Conservation (phyloP, 257 asterid genomes). For the Solanum bulbocastanum region DNA sequence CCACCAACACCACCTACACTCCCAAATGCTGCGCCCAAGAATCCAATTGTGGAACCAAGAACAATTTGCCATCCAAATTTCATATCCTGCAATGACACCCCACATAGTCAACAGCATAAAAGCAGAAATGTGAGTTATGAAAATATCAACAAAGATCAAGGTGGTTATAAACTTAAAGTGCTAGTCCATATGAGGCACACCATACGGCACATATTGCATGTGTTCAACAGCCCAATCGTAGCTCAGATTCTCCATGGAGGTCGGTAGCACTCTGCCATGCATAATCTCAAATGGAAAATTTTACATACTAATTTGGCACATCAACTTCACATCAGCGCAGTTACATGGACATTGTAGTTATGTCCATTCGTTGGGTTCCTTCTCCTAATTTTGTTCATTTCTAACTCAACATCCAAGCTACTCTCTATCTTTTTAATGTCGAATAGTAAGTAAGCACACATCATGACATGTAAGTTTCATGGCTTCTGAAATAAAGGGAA, state of each 20-base stretch:
- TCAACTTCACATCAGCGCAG: not conserved
- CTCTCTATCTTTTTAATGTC: not conserved
- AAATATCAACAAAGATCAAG: not conserved
- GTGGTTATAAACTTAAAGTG: not conserved
- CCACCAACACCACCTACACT: slow-evolving; percentile 99
- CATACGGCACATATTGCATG: not conserved
- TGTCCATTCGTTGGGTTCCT: not conserved
- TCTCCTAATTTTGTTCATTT: not conserved
- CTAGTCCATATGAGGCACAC: not conserved
- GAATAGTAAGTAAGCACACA: not conserved
- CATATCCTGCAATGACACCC: slow-evolving; percentile 45
- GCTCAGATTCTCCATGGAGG: not conserved
- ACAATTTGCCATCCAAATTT: slow-evolving; percentile 65
- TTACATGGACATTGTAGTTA: not conserved
- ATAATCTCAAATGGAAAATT: not conserved
- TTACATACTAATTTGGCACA: not conserved
- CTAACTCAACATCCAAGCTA: not conserved
- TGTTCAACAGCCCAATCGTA: not conserved
- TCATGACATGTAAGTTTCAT: not conserved
- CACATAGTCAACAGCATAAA: not conserved
- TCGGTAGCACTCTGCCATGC: not conserved
- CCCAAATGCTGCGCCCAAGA: slow-evolving; percentile 93
- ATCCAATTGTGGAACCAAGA: slow-evolving; percentile 75
- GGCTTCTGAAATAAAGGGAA: not conserved
- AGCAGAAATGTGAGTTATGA: not conserved